Conservation (phyloP, 208 protist genomes). For the Acanthamoeba quina region DNA sequence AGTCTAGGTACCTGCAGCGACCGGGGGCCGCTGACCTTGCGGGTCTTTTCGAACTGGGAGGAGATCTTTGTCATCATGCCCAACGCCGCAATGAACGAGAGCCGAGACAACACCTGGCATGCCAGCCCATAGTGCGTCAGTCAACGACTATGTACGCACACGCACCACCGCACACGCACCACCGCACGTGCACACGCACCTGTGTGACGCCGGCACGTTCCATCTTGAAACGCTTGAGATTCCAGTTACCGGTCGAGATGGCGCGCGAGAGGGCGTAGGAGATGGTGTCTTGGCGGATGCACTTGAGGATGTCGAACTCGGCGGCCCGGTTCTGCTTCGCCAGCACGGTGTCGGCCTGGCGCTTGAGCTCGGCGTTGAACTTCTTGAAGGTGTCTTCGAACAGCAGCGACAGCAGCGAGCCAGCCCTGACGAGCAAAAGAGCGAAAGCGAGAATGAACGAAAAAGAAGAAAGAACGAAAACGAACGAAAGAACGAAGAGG, state of each 20-base stretch:
- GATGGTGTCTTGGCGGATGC: slow-evolving; percentile 96
- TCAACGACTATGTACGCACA: too few species aligned
- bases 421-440: slow-evolving; percentile 88
- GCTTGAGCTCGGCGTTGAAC: slow-evolving; percentile 97
- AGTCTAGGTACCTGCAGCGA: slow-evolving; percentile 78
- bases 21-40: slow-evolving; percentile 97
- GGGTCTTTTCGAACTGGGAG: slow-evolving; percentile 99
- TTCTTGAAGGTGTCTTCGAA: slow-evolving; percentile 99
- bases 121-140: too few species aligned
- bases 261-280: slow-evolving; percentile 97
- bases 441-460: slow-evolving; percentile 1
- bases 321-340: slow-evolving; percentile 93
- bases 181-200: slow-evolving; percentile 30
- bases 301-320: slow-evolving; percentile 95
- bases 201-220: slow-evolving; percentile 96
- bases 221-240: slow-evolving; percentile 97
- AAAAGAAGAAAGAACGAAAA: background rate
- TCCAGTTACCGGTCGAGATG: slow-evolving; percentile 98
- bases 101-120: slow-evolving; percentile 95
- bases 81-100: slow-evolving; percentile 98
- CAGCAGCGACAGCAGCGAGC: slow-evolving; percentile 97
- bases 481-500: background rate
- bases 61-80: slow-evolving; percentile 99
- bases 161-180: too few species aligned
- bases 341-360: slow-evolving; percentile 93